phyloP scores from a whole-genome alignment of 768 basidiomycete species.

The Asterophora parasitica region DNA sequence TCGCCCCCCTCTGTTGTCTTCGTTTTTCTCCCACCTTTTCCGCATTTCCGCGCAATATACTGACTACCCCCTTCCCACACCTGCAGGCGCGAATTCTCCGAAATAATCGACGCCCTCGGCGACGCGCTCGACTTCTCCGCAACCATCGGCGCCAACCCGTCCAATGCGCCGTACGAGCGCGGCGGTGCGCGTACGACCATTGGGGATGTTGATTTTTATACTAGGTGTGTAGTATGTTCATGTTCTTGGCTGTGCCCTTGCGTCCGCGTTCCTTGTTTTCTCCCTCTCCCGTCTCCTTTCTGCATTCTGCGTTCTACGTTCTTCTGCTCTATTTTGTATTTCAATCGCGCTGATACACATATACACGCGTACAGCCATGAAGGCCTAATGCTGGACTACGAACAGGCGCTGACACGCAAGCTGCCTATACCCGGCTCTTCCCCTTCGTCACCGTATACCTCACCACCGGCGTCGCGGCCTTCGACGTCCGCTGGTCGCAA shows the following conservation, averaged over 20 bases:
- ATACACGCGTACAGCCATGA: conserved; percentile 58
- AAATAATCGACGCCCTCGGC: conserved; percentile 75
- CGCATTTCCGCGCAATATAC: background rate
- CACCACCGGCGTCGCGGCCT: too few relatives aligned
- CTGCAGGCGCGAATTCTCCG: conserved; percentile 73
- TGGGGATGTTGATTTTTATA: conserved; percentile 92
- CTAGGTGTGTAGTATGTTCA: conserved; percentile 45
- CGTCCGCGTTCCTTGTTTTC: background rate
- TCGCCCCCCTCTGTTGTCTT: too few relatives aligned
- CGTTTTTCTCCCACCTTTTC: background rate
- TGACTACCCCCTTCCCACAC: background rate
- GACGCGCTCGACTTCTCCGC: conserved; percentile 92
- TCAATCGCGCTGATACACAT: background rate
- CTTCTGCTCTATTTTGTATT: background rate
- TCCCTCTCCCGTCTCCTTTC: background rate
- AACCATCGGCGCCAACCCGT: conserved; percentile 69
- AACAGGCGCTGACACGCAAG: conserved; percentile 82
- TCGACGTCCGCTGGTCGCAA: too few relatives aligned
- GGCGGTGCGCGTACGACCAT: conserved; percentile 69
- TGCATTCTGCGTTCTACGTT: too few relatives aligned
- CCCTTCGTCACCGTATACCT: background rate
- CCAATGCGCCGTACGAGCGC: conserved; percentile 53
- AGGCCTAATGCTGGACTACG: conserved; percentile 89
- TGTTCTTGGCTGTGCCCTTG: too few relatives aligned
- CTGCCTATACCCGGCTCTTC: conserved; percentile 37